Percentiles rank a stretch among this genome's conserved stretches.
Evolutionary conservation across 495 filamentous ascomycete genomes (phyloP).

Genomic region (Penicillium robsamsonii): DNA sequence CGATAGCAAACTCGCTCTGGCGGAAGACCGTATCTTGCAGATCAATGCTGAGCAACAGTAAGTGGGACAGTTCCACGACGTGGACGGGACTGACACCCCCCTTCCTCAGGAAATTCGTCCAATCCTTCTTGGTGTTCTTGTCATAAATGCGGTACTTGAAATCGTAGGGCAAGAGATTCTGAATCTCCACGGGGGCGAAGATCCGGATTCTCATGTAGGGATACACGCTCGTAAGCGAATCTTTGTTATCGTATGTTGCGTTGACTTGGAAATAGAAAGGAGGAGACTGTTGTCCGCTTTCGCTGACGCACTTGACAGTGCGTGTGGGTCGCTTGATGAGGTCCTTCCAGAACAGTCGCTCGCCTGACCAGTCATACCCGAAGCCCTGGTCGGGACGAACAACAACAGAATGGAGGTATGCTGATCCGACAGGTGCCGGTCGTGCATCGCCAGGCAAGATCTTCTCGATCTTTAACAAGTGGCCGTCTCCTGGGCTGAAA

Average conservation of each 20-base stretch:
- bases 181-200: slow-evolving; percentile 86
- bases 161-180: slow-evolving; percentile 93
- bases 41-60: slow-evolving; percentile 86
- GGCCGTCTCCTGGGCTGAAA: slow-evolving; percentile 81
- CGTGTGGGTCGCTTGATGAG: slow-evolving; percentile 77
- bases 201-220: slow-evolving; percentile 92
- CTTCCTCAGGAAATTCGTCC: slow-evolving; percentile 96
- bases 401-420: slow-evolving; percentile 85
- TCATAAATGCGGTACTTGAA: slow-evolving; percentile 99
- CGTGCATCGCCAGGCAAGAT: slow-evolving; percentile 88
- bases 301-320: slow-evolving; percentile 82
- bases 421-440: slow-evolving; percentile 88
- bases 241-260: slow-evolving; percentile 73
- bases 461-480: slow-evolving; percentile 96
- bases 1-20: slow-evolving; percentile 91
- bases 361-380: slow-evolving; percentile 90
- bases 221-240: slow-evolving; percentile 77
- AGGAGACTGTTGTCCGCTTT: slow-evolving; percentile 69
- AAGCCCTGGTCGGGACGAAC: slow-evolving; percentile 94
- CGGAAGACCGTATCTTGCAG: slow-evolving; percentile 95
- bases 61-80: slow-evolving; percentile 91
- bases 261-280: slow-evolving; percentile 97
- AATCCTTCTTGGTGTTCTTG: slow-evolving; percentile 95
- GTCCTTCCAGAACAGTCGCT: slow-evolving; percentile 89
- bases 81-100: slow-evolving; percentile 96